A percentile compares a stretch with the other conserved stretches of the same genome.
Evolutionary conservation across 352 stramenopile genomes (phyloP).

Genomic region (Phytophthora crassamura): DNA sequence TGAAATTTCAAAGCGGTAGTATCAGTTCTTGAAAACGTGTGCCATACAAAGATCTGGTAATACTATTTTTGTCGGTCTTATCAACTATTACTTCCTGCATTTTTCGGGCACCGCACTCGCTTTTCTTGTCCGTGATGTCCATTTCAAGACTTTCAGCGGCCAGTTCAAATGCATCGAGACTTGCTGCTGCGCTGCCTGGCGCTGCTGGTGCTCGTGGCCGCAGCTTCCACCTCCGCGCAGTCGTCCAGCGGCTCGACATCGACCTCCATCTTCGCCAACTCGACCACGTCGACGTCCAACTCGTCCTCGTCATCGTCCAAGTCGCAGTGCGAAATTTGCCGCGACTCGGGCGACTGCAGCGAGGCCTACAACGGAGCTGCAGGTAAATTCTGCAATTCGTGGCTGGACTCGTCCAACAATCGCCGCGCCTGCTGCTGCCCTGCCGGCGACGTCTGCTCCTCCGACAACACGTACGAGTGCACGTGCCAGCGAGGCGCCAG

Average conservation of each 20-base stretch:
- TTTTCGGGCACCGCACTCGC: slow-evolving; percentile 1
- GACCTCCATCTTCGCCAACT: slow-evolving; percentile 26
- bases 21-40: no score
- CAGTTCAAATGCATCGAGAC: slow-evolving; percentile 3
- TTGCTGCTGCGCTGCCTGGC: slow-evolving; percentile 8
- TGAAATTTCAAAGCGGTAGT: no score
- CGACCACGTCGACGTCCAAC: slow-evolving; percentile 23
- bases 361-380: slow-evolving; percentile 50
- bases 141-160: slow-evolving; percentile 8
- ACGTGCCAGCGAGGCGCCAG: slow-evolving; percentile 38
- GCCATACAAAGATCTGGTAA: no score
- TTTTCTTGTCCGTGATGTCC: not conserved
- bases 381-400: slow-evolving; percentile 63
- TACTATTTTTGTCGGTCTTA: no score
- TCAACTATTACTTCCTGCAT: not conserved
- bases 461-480: slow-evolving; percentile 54
- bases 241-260: slow-evolving; percentile 30
- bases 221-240: slow-evolving; percentile 17
- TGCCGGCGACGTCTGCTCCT: slow-evolving; percentile 42
- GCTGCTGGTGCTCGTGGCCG: slow-evolving; percentile 10
- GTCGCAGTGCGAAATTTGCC: slow-evolving; percentile 61
- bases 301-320: slow-evolving; percentile 19
- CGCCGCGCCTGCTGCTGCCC: slow-evolving; percentile 65
- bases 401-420: slow-evolving; percentile 46
- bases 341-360: slow-evolving; percentile 53